Evolutionary conservation across 1,284 basidiomycete species (phyloP).

Genomic region (Salmacisia buchloeana): DNA sequence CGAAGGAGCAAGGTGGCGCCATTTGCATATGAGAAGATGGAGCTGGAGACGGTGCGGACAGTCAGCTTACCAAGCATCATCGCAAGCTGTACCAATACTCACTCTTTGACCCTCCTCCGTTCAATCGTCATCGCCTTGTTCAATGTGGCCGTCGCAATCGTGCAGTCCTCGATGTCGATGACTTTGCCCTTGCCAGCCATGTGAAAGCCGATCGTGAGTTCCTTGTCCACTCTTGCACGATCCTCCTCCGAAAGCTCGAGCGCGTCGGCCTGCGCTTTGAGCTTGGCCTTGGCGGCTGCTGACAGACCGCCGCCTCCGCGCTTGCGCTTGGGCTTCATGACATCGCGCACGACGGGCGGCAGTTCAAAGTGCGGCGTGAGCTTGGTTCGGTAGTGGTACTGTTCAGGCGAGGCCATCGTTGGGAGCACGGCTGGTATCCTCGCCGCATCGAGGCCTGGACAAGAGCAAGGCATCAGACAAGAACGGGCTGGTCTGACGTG

Average conservation of each 20-base stretch:
- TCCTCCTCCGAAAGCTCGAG: slow-evolving; percentile 18
- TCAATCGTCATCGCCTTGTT: slow-evolving; percentile 66
- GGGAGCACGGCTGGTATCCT: slow-evolving; percentile 65
- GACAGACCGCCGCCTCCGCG: slow-evolving; percentile 40
- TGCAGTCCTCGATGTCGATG: slow-evolving; percentile 95
- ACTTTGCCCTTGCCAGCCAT: slow-evolving; percentile 67
- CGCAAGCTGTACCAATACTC: no score
- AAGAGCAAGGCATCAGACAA: slow-evolving; percentile 35
- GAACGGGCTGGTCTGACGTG: background rate
- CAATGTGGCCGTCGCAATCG: slow-evolving; percentile 77
- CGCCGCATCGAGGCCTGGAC: slow-evolving; percentile 55
- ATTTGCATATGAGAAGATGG: slow-evolving; percentile 73
- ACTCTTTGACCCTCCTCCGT: slow-evolving; percentile 67
- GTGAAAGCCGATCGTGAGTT: slow-evolving; percentile 86
- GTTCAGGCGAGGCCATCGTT: slow-evolving; percentile 78
- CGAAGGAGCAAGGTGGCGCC: slow-evolving; percentile 87
- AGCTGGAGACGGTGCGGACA: slow-evolving; percentile 54
- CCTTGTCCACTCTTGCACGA: slow-evolving; percentile 22
- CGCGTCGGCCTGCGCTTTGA: slow-evolving; percentile 48
- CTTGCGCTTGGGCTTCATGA: slow-evolving; percentile 28
- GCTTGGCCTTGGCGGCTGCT: slow-evolving; percentile 6
- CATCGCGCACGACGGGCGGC: slow-evolving; percentile 56
- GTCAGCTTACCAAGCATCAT: slow-evolving; percentile 15
- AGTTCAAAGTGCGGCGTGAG: slow-evolving; percentile 93
- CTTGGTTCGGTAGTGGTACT: slow-evolving; percentile 92